Base-by-base conservation (phyloP, 192 early-diverging fungal species). In the Tieghemiomyces parasiticus region DNA sequence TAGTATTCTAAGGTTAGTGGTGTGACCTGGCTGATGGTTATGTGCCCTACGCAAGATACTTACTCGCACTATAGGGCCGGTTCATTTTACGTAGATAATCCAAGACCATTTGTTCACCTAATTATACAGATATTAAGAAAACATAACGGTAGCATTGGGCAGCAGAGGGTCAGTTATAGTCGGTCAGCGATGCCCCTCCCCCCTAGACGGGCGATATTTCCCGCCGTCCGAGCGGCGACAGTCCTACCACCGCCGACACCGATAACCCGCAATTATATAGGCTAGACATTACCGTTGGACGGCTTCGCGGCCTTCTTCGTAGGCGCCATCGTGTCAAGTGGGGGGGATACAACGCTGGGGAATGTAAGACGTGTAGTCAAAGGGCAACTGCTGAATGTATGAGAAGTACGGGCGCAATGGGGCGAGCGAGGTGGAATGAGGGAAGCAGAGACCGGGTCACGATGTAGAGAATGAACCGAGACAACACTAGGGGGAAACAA, bases 51-150 rank as follows among this genome's bases (percentile, higher is more conserved):
- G n/a, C n/a, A n/a, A n/a, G n/a, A n/a, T n/a, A n/a, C 49, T 50
- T 50, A 50, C 49, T 56, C 1, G 74, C 66, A 49, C 64, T 69
- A 62, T 75, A 75, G 9, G 74, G 74, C 25, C 74, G 54, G 60
- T 60, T 67, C 44, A 46, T 47, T 50, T 64, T 69, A 26, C 42
- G 38, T 4, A 69, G 55, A 53, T 69, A 64, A 31, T 64, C 49
- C 1, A 64, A 38, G 4, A 69, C 63, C 46, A 69, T 32, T 29
- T 69, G 63, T 12, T 61, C 30, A 19, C 59, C 64, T 64, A 35
- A 50, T 13, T 25, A 50, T 22, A 50, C 8, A n/a, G 48, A 50
- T 28, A 8, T n/a, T 50, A n/a, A 28, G 22, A 8, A 8, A 50
- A 9, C 8, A 50, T 50, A 25, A 25, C 6, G 20, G 20, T 50